Base-by-base conservation (phyloP, 2,329 filamentous ascomycete species). In the Hymenoscyphus fraxineus region DNA sequence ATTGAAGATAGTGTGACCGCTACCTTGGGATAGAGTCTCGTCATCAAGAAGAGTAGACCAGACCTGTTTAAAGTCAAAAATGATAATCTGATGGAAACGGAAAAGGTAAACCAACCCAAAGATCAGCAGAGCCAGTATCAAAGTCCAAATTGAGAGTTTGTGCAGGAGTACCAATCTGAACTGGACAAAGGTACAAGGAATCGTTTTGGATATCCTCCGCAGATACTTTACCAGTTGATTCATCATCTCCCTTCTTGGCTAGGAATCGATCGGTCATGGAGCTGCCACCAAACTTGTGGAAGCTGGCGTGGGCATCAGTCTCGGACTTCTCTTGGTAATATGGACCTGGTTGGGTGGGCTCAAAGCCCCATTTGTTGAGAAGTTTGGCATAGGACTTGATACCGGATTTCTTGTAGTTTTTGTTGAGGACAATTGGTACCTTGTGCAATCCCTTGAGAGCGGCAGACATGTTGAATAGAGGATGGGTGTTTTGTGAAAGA, bases 121-220 rank as follows among this genome's bases (percentile, higher is more conserved):
- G 79, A 78, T 91, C 89, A 22, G 87, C 82, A 12, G 86, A 89
- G 22, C 88, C 88, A 47, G 88, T 90, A 73, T 92, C 89, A 66
- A 91, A 90, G 71, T 90, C 83, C 15, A 91, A 75, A 67, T 81
- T 82, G 55, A 88, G 69, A 57, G 77, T 85, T 77, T 91, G 88
- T 1, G 81, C 76, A 16, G 88, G 88, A 1, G 83, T 88, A 35
- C 89, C 89, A 66, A 92, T 87, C 15, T 77, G 73, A 32, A 91
- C 84, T 38, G 84, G 80, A 58, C 83, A 87, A 27, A 91, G 81
- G 73, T 91, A 90, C 76, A 84, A 76, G 6, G 83, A 78, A 67
- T 91, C 88, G 69, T 89, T 88, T 76, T 91, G 85, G 62, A 85
- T 80, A 72, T 91, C 88, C 31, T 89, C 81, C 6, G 84, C 83